Percentiles rank a stretch among this genome's conserved stretches.
These are phyloP conservation scores for Cyberlindnera maritima DNA, from an alignment of 805 yeast genomes.

Conservation along the genomic window DNA sequence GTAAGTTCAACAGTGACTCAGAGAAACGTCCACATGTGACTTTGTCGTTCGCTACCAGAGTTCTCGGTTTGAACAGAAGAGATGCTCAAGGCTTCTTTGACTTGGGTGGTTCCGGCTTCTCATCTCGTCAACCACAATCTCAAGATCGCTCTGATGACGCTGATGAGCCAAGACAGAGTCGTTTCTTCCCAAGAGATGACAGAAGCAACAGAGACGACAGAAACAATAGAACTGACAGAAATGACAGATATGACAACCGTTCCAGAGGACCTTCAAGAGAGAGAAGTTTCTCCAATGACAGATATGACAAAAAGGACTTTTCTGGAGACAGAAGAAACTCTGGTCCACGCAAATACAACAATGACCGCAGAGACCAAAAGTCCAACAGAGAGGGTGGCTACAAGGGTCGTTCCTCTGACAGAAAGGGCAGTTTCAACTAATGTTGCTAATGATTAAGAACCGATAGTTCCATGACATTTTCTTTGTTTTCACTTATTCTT, in stretches of 20 bases:
- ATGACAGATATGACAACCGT: not conserved
- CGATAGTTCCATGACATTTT: too few relatives aligned
- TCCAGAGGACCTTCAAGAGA: slow-evolving; percentile 2
- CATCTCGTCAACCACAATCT: not conserved
- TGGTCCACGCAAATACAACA: not conserved
- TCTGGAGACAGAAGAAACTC: slow-evolving; percentile 4
- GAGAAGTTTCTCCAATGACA: slow-evolving; percentile 6
- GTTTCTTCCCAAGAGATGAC: slow-evolving; percentile 1
- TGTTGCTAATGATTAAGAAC: not conserved
- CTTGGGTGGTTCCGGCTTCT: slow-evolving; percentile 2
- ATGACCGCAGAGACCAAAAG: slow-evolving; percentile 4
- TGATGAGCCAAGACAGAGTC: not conserved
- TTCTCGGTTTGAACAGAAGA: slow-evolving; percentile 22
- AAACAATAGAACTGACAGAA: not conserved
- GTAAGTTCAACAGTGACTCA: slow-evolving; percentile 24
- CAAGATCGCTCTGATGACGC: not conserved
- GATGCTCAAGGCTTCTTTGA: slow-evolving; percentile 23
- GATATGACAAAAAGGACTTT: not conserved
- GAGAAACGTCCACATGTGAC: slow-evolving; percentile 22
- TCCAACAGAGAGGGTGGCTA: not conserved
- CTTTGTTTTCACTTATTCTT: too few relatives aligned
- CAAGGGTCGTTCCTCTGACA: not conserved
- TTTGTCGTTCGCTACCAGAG: slow-evolving; percentile 20
- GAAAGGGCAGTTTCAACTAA: slow-evolving; percentile 1
- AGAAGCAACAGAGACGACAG: not conserved